Percentiles rank a stretch among this genome's conserved stretches.
phyloP scores from a whole-genome alignment of 306 rosid genomes.

The Quercus engelmannii region DNA sequence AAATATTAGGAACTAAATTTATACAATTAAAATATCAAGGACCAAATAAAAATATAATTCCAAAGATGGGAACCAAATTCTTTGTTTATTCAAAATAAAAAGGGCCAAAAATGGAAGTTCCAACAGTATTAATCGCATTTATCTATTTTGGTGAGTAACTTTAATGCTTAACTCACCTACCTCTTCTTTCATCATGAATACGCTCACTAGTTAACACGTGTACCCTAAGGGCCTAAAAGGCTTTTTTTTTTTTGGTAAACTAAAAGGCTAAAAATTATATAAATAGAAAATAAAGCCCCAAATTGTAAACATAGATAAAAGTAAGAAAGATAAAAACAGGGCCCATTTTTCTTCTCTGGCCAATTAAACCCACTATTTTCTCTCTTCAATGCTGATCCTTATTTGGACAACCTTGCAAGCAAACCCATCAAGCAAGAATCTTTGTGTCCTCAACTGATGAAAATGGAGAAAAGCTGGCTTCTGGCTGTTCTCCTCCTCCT shows the following conservation, averaged over 20 bases:
- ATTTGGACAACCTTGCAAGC: slow-evolving; percentile 42
- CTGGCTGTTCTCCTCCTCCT: slow-evolving; percentile 35
- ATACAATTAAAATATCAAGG: too few relatives aligned
- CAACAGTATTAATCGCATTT: slow-evolving; percentile 1
- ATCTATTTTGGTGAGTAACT: background rate
- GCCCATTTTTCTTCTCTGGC: slow-evolving; percentile 17
- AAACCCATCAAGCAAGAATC: slow-evolving; percentile 23
- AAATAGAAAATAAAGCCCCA: slow-evolving; percentile 6
- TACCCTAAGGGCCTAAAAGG: slow-evolving; percentile 31
- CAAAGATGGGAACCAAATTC: too few relatives aligned
- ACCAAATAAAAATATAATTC: too few relatives aligned
- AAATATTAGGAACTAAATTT: too few relatives aligned
- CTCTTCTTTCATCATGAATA: slow-evolving; percentile 20
- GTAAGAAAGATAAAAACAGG: slow-evolving; percentile 7
- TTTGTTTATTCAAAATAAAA: too few relatives aligned
- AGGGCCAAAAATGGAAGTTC: background rate
- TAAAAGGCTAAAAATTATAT: slow-evolving; percentile 9
- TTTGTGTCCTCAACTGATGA: slow-evolving; percentile 21
- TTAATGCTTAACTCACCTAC: background rate
- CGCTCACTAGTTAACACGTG: slow-evolving; percentile 41
- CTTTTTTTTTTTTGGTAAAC: too few relatives aligned
- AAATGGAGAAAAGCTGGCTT: slow-evolving; percentile 54
- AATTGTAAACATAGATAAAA: slow-evolving; percentile 7
- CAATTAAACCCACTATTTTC: slow-evolving; percentile 46
- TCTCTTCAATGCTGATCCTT: slow-evolving; percentile 44